These are phyloP conservation scores for Yamadazyma dendronema DNA, from an alignment of 1,139 yeast genomes.

Conservation along the genomic window DNA sequence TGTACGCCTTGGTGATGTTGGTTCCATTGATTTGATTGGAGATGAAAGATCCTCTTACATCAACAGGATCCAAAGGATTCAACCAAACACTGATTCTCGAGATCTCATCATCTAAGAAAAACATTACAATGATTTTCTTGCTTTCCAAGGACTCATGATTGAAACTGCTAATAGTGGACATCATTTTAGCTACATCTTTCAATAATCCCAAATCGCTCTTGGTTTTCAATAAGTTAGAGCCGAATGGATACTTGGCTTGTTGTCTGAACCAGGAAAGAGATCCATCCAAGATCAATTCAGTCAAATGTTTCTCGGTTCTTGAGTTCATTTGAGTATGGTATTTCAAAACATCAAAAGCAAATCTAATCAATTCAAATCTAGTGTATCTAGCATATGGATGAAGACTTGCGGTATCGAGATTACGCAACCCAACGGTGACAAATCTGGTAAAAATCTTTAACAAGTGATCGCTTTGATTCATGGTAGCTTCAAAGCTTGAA, in stretches of 20 bases:
- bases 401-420: conserved; percentile 58
- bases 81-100: conserved; percentile 76
- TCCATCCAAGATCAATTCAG: conserved; percentile 59
- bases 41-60: conserved; percentile 37
- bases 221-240: conserved; percentile 72
- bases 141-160: conserved; percentile 28
- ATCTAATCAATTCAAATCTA: conserved; percentile 70
- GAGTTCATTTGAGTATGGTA: conserved; percentile 53
- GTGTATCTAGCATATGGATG: conserved; percentile 80
- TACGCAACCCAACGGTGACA: conserved; percentile 56
- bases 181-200: conserved; percentile 46
- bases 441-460: conserved; percentile 68
- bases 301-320: conserved; percentile 43
- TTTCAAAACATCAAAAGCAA: conserved; percentile 64
- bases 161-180: conserved; percentile 22
- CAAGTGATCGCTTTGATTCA: conserved; percentile 70
- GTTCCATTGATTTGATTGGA: conserved; percentile 31
- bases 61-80: conserved; percentile 57
- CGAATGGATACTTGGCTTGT: conserved; percentile 72
- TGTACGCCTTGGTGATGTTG: conserved; percentile 55
- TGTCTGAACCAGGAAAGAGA: conserved; percentile 77
- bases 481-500: conserved; percentile 81
- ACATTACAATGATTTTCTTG: conserved; percentile 52
- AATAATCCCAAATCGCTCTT: conserved; percentile 67
- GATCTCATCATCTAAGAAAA: conserved; percentile 76